Evolutionary conservation across 2,329 filamentous ascomycete species (phyloP), one percentile per base, ranked within the genome.

Genomic region (Tympanopsis confertula): DNA sequence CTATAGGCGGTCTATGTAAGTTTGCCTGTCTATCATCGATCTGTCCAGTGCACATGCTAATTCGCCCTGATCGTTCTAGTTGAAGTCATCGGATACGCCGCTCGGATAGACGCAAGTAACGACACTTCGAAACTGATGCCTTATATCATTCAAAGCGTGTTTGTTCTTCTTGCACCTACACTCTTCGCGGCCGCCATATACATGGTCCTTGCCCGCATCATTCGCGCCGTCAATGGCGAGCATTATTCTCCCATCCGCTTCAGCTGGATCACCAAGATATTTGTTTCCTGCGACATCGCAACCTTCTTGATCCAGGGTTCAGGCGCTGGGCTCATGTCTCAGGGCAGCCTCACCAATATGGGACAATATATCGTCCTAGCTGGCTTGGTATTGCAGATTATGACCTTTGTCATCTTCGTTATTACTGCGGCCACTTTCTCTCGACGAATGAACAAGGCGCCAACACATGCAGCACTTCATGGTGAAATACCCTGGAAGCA

Each of bases 321-420:
- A 19, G 68, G 67, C 13, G 61, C 54, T 13, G 61, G 61, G 1
- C 45, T 68, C 37, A 53, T 50, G 41, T 43, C 44, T 5, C 42
- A 24, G 19, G 43, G 41, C 29, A 39, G 36, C n/a, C 45, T 36
- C 32, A 41, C 44, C 42, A 50, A 61, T 19, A 52, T 54, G 12
- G 70, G 66, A n/a, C 50, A 71, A 44, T 61, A 65, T n/a, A 56
- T 78, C 36, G 65, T 79, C 14, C 52, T 78, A 5, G 65, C 46
- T 1, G 75, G 76, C 2, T 55, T 81, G 2, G 50, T 69, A 20
- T 50, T 78, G n/a, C 76, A 81, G 47, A 60, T 81, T 17, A 29
- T 71, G 29, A 63, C 71, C 39, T 78, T 80, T 42, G 62, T 59
- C 18, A 53, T 77, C 24, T 81, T 80, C 46, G 52, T 71, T 24